These are phyloP conservation scores for Xylaria sp. DNA, from an alignment of 2,329 filamentous ascomycete genomes.

Conservation along the genomic window DNA sequence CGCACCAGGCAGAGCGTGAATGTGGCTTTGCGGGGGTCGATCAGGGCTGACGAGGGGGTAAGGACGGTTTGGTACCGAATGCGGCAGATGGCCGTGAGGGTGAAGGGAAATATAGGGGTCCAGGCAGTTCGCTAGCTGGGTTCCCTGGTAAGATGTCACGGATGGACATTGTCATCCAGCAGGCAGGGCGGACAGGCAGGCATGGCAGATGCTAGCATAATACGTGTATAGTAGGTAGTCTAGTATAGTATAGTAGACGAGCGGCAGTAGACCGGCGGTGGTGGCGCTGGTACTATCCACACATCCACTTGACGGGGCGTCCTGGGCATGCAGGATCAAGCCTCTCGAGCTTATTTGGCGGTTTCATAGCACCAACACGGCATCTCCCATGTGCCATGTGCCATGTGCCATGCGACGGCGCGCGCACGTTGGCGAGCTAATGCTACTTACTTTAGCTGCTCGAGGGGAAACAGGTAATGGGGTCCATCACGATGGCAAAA, in stretches of 20 bases:
- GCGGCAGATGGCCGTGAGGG: slow-evolving; percentile 30
- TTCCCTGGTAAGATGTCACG: not conserved
- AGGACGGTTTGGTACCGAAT: slow-evolving; percentile 32
- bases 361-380: slow-evolving; percentile 18
- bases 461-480: not conserved
- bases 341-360: slow-evolving; percentile 33
- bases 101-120: slow-evolving; percentile 30
- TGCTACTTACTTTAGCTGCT: slow-evolving; percentile 16
- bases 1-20: slow-evolving; percentile 30
- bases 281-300: slow-evolving; percentile 27
- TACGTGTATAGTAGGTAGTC: no score
- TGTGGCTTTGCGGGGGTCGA: slow-evolving; percentile 39
- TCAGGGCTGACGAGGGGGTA: slow-evolving; percentile 31
- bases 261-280: slow-evolving; percentile 14
- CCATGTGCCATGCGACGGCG: slow-evolving; percentile 12
- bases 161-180: slow-evolving; percentile 11
- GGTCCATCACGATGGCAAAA: not conserved
- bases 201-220: not conserved
- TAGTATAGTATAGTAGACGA: slow-evolving; percentile 8
- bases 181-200: not conserved
- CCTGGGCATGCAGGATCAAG: slow-evolving; percentile 30
- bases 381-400: slow-evolving; percentile 6
- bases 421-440: slow-evolving; percentile 21
- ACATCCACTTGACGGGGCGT: slow-evolving; percentile 24
- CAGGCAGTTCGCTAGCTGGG: slow-evolving; percentile 4